Evolutionary conservation across 208 protist genomes (phyloP), one percentile per base, ranked within the genome.

Genomic region (Trypanosoma conorhini): DNA sequence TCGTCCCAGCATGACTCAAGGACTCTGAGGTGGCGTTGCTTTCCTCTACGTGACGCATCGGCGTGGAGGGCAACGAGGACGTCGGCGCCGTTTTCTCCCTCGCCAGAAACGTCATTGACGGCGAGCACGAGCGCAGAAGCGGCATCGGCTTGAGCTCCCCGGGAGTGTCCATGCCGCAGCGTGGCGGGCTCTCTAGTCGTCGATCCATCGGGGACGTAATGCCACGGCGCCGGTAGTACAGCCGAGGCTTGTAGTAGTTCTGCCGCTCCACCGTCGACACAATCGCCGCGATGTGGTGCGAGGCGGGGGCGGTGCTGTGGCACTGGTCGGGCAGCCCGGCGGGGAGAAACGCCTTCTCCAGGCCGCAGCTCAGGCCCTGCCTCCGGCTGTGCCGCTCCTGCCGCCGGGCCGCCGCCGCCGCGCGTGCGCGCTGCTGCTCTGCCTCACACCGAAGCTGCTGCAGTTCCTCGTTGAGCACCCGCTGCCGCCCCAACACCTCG

Each of bases 231-330:
- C 79, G 79, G 35, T 82, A 74, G 62, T 87, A 93, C 8, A 75
- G 66, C 5, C 87, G 80, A 28, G 90, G 90, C 33, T 81, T 81
- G 38, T 88, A 67, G 68, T 79, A 85, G 70, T 93, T 96, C 17
- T 72, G 71, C n/a, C 91, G 77, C 73, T 89, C 71, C n/a, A 92
- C 76, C 10, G 82, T 90, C 5, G 86, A 85, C 30, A 93, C 67
- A 51, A 96, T 77, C n/a, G 86, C 79, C 15, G 74, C 69, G 0
- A 89, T 75, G 77, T 96, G 75, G 51, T 96, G 91, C 15, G 83
- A 81, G 31, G 77, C 35, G 2, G 80, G 79, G 21, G 60, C 56
- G 5, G 62, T 57, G 24, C 50, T 52, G 28, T 70, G 63, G 35
- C 60, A 48, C 57, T 67, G 24, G 44, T 82, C 72, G 28, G 77